These are phyloP conservation scores for Russula sp. DNA, from an alignment of 768 basidiomycete species.

Conservation along the genomic window DNA sequence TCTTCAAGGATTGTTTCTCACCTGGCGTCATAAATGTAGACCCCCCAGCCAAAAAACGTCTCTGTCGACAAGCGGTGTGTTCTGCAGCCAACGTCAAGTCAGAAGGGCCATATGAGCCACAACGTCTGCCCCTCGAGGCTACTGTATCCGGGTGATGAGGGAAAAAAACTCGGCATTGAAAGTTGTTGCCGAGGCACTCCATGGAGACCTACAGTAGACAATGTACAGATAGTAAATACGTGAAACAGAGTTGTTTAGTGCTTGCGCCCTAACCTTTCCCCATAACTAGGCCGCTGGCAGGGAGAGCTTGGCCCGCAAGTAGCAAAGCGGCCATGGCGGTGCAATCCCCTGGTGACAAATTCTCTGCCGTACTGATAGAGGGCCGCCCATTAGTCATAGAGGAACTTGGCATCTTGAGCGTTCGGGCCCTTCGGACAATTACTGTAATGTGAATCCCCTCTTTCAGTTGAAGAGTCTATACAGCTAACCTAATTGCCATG, in stretches of 20 bases:
- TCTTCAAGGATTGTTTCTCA: conserved; percentile 84
- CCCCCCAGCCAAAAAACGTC: conserved; percentile 47
- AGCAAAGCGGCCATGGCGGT: no score
- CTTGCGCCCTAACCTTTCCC: no score
- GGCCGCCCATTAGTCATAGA: not conserved
- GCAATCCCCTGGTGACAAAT: not conserved
- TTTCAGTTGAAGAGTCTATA: not conserved
- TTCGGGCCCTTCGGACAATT: no score
- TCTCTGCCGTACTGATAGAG: not conserved
- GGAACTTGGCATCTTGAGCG: no score
- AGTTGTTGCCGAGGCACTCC: conserved; percentile 50
- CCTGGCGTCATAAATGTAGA: conserved; percentile 68
- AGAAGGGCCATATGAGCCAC: conserved; percentile 80
- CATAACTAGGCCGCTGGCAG: no score
- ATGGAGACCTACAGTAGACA: conserved; percentile 32
- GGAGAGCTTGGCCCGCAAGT: no score
- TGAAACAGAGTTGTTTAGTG: conserved; percentile 19
- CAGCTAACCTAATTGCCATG: not conserved
- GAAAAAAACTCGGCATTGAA: conserved; percentile 61
- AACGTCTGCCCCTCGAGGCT: conserved; percentile 74
- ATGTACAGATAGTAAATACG: conserved; percentile 48
- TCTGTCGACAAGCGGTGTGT: conserved; percentile 57
- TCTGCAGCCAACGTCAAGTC: conserved; percentile 79
- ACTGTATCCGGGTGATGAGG: conserved; percentile 76
- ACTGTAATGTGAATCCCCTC: no score